Percentiles rank a stretch among this genome's conserved stretches.
These are phyloP conservation scores for Tulasnella sp. DNA, from an alignment of 768 basidiomycete species.

Conservation along the genomic window DNA sequence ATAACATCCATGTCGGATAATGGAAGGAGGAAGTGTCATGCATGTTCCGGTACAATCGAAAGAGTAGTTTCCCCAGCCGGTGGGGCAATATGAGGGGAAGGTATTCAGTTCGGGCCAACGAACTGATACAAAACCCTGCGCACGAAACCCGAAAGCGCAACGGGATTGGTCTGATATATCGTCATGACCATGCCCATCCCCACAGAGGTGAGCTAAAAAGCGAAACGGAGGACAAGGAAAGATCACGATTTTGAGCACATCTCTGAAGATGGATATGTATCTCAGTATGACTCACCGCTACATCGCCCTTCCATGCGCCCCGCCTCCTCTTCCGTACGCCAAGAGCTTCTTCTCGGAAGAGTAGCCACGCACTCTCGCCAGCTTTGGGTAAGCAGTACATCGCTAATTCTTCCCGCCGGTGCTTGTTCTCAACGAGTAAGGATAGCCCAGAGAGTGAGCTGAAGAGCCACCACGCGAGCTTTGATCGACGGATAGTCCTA, in stretches of 20 bases:
- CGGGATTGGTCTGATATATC: constrained; percentile 30
- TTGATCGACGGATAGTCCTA: constrained; percentile 50
- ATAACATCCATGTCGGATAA: no score
- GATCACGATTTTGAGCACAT: not conserved
- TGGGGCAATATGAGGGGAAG: no score
- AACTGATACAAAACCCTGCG: constrained; percentile 79
- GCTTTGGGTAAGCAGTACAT: constrained; percentile 88
- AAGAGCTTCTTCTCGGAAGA: constrained; percentile 38
- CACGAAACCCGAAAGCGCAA: constrained; percentile 74
- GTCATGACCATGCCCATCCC: constrained; percentile 91
- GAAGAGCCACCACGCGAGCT: constrained; percentile 59
- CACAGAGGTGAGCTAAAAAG: constrained; percentile 54
- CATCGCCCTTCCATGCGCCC: constrained; percentile 12
- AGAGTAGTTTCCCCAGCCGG: no score
- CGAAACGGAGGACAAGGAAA: not conserved
- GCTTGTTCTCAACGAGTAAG: constrained; percentile 77
- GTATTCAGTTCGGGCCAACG: constrained; percentile 79
- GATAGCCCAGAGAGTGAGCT: constrained; percentile 67
- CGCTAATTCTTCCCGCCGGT: constrained; percentile 81
- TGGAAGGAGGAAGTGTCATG: no score
- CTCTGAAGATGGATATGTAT: constrained; percentile 27
- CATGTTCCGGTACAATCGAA: no score
- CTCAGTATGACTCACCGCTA: constrained; percentile 27
- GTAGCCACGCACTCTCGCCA: constrained; percentile 75
- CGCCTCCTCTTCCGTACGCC: constrained; percentile 30